Base-by-base conservation (phyloP, 106 monocot genomes). In the Dioscorea dumetorum region DNA sequence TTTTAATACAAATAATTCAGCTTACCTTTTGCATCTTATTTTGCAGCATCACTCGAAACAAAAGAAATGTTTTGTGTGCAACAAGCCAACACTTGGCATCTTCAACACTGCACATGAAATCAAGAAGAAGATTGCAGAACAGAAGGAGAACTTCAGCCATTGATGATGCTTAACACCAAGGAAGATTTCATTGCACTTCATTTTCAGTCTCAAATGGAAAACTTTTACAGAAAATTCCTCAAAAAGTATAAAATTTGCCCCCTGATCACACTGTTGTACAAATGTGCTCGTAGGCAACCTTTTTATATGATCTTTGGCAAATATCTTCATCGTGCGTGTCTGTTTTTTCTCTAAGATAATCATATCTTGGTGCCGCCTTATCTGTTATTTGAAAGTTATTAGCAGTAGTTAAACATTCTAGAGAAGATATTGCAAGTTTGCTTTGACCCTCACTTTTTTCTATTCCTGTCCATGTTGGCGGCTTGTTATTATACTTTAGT, bases 11-110 rank as follows among this genome's bases (percentile, higher is more conserved):
- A 54, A 54, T 54, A 54, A 51, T 16, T 54, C 15, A 19, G 19
- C 54, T 57, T 33, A 32, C 59, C 19, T 32, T 11, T 15, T 66
- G 5, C 54, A 10, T 51, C 23, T 72, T 76, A 19, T 66, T 72
- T 71, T 77, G 32, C 85, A 95, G 94, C 94, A 95, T 73, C 88
- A 95, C 53, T 50, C 78, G 20, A 91, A 77, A 79, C 91, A 91
- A 64, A 95, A 95, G 83, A 95, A 95, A 75, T 95, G 94, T 69
- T 88, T 79, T 68, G 91, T 91, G 15, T 95, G 94, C 81, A 91
- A 95, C 66, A 76, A 85, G 64, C 94, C 94, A 57, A 95, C 91
- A 1, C 71, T 91, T 24, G 94, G 94, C 49, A 91, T 95, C 50
- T 95, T 95, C 73, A 95, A 95, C 68, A 78, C 87, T 4, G 91